Conservation (phyloP, 805 yeast species). For the Teunomyces barrocoloradensis region DNA sequence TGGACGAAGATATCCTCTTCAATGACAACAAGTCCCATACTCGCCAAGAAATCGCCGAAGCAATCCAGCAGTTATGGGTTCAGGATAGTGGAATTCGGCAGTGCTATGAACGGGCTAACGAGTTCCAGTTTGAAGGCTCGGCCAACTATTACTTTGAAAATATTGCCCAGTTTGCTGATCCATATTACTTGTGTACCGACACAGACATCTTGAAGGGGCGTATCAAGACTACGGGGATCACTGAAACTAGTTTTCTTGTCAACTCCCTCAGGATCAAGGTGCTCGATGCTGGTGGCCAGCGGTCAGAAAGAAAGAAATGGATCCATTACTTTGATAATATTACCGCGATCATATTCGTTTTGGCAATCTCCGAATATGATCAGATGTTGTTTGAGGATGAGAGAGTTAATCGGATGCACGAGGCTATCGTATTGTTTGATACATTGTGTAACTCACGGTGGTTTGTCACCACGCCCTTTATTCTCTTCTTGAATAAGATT, state of each 20-base stretch:
- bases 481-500: constrained; percentile 83
- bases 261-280: constrained; percentile 65
- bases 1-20: constrained; percentile 4
- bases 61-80: constrained; percentile 69
- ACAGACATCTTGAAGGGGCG: constrained; percentile 86
- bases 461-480: constrained; percentile 84
- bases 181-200: constrained; percentile 67
- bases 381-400: constrained; percentile 89
- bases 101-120: constrained; percentile 61
- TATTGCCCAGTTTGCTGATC: constrained; percentile 61
- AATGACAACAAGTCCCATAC: constrained; percentile 5
- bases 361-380: constrained; percentile 90
- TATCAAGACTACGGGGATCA: constrained; percentile 93
- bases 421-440: constrained; percentile 80
- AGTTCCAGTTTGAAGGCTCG: constrained; percentile 82
- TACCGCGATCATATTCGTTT: constrained; percentile 81
- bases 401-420: constrained; percentile 85
- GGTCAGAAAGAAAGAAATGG: constrained; percentile 91
- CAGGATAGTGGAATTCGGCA: constrained; percentile 63
- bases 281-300: constrained; percentile 95
- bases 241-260: constrained; percentile 77
- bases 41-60: constrained; percentile 62
- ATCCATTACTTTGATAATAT: constrained; percentile 91
- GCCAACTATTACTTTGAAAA: constrained; percentile 79
- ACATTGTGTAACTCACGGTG: constrained; percentile 80